Percentiles rank a stretch among this genome's conserved stretches.
Evolutionary conservation across 202 grass and related monocot genomes (phyloP).

Genomic region (Thinopyrum obtusiflorum): DNA sequence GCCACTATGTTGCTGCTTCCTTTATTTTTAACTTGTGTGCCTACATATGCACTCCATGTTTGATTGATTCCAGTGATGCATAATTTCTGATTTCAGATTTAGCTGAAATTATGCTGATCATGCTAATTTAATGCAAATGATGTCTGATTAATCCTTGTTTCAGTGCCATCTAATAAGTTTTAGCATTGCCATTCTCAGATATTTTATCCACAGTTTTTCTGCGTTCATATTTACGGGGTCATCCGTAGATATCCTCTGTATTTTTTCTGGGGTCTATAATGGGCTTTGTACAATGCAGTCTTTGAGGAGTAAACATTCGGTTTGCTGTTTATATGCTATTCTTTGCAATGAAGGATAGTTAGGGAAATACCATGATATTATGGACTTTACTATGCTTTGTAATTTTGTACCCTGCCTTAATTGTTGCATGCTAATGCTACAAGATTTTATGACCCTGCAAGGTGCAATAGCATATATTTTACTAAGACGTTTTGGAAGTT

Average conservation of each 20-base stretch:
- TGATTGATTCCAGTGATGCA: constrained; percentile 15
- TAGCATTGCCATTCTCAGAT: not conserved
- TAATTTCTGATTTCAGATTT: constrained; percentile 10
- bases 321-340: not conserved
- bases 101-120: not conserved
- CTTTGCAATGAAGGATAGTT: constrained; percentile 16
- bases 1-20: not conserved
- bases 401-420: constrained; percentile 9
- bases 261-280: not conserved
- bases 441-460: constrained; percentile 12
- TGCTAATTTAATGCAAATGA: not conserved
- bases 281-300: not conserved
- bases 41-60: constrained; percentile 4
- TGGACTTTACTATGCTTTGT: not conserved
- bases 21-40: constrained; percentile 1
- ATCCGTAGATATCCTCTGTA: not conserved
- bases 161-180: not conserved
- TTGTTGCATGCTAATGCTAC: constrained; percentile 14
- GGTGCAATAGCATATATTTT: not conserved
- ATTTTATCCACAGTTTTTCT: constrained; percentile 16
- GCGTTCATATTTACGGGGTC: not conserved
- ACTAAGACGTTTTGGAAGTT: too few species aligned
- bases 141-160: not conserved
- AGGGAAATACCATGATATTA: not conserved
- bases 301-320: not conserved